phyloP scores from a whole-genome alignment of 1,284 basidiomycete genomes.

The Cryptococcus sp. region DNA sequence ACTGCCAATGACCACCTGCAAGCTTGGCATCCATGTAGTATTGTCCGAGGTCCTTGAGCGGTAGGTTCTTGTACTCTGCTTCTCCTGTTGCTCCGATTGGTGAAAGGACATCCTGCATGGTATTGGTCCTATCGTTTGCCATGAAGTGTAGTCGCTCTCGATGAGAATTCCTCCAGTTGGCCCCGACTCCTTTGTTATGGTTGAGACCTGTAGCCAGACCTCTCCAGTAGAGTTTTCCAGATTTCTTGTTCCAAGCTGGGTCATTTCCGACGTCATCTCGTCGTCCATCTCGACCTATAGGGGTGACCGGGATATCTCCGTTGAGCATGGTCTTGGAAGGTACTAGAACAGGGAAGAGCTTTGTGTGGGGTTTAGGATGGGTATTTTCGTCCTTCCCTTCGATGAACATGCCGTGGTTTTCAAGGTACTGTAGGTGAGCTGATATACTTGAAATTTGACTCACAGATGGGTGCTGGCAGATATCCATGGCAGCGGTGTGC shows the following conservation, averaged over 20 bases:
- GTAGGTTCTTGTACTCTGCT: constrained; percentile 28
- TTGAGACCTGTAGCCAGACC: constrained; percentile 44
- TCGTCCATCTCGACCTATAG: constrained; percentile 42
- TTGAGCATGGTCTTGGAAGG: constrained; percentile 44
- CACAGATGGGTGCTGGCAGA: constrained; percentile 45
- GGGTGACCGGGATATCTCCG: constrained; percentile 47
- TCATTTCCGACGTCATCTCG: constrained; percentile 44
- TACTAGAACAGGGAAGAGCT: constrained; percentile 44
- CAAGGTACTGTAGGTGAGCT: constrained; percentile 26
- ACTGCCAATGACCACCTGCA: constrained; percentile 44
- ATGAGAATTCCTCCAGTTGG: constrained; percentile 44
- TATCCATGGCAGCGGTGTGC: constrained; percentile 44
- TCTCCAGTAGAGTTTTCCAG: constrained; percentile 47
- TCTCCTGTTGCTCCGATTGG: constrained; percentile 37
- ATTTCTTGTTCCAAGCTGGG: constrained; percentile 43
- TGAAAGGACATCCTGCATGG: constrained; percentile 28
- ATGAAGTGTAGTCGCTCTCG: constrained; percentile 45
- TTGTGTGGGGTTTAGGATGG: constrained; percentile 45
- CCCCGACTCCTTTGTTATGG: constrained; percentile 39
- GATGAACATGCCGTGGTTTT: constrained; percentile 47
- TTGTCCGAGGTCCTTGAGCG: constrained; percentile 31
- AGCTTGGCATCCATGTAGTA: constrained; percentile 48
- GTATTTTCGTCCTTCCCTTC: constrained; percentile 38
- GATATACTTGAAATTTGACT: constrained; percentile 1
- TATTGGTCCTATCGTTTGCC: constrained; percentile 35